A percentile compares a stretch with the other conserved stretches of the same genome.
Conservation (phyloP, 2,329 filamentous ascomycete species). For the Colletotrichum tropicicola region DNA sequence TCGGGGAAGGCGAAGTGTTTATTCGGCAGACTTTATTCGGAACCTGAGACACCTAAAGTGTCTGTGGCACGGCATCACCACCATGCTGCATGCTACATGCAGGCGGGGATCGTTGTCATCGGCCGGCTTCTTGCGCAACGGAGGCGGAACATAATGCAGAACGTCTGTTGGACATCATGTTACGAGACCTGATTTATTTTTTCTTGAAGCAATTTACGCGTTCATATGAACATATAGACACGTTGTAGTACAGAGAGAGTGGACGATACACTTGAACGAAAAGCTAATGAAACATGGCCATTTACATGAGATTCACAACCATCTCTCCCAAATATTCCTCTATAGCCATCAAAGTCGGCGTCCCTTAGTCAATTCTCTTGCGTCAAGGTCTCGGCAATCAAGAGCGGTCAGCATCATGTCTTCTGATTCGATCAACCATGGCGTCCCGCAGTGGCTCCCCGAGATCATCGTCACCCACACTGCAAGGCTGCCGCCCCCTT, state of each 20-base stretch:
- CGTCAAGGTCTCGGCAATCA: neutral
- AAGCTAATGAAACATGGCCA: slow-evolving; percentile 9
- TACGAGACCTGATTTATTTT: neutral
- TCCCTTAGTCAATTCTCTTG: neutral
- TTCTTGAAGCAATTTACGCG: slow-evolving; percentile 1
- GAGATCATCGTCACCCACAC: neutral
- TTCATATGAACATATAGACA: slow-evolving; percentile 26
- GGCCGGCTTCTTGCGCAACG: neutral
- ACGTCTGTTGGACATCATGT: neutral
- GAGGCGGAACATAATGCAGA: neutral
- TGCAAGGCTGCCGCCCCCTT: too few relatives aligned
- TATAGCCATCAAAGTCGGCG: neutral
- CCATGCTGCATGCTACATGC: neutral
- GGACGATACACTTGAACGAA: slow-evolving; percentile 4
- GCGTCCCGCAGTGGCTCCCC: neutral
- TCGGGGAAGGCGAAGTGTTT: neutral
- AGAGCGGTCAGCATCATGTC: neutral
- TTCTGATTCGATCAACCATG: neutral
- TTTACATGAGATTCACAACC: neutral
- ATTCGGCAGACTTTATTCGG: neutral
- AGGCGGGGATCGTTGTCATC: neutral
- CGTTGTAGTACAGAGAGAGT: slow-evolving; percentile 18
- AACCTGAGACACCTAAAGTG: neutral
- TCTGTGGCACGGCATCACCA: neutral
- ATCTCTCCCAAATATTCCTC: neutral